Conservation (phyloP, 192 early-diverging fungal genomes). For the Phycomyces blakesleeanus region DNA sequence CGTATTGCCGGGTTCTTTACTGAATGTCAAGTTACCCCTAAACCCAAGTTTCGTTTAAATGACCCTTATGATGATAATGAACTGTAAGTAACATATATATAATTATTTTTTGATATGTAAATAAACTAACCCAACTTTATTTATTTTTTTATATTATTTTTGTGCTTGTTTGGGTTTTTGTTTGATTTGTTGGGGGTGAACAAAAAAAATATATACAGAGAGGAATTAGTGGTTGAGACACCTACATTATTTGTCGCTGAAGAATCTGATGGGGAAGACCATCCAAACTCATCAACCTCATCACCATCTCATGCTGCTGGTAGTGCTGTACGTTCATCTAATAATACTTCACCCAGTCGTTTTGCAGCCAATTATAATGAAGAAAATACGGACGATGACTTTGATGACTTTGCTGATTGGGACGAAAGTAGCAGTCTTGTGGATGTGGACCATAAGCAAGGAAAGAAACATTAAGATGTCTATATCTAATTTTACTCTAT, state of each 20-base stretch:
- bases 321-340: background rate
- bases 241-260: slow-evolving; percentile 24
- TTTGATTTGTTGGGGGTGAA: too few relatives aligned
- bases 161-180: too few relatives aligned
- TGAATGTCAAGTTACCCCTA: background rate
- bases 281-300: background rate
- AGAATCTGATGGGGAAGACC: slow-evolving; percentile 15
- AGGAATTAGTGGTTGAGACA: slow-evolving; percentile 45
- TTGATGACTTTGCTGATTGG: slow-evolving; percentile 19
- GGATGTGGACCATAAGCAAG: background rate
- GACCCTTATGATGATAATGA: slow-evolving; percentile 26
- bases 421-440: background rate
- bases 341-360: too few relatives aligned
- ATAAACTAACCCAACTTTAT: too few relatives aligned
- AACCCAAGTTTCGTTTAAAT: slow-evolving; percentile 11
- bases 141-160: too few relatives aligned
- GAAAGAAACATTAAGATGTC: background rate
- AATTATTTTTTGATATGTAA: too few relatives aligned
- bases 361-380: too few relatives aligned
- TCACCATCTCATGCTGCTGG: background rate
- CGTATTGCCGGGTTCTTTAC: slow-evolving; percentile 2
- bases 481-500: too few relatives aligned
- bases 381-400: slow-evolving; percentile 3
- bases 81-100: slow-evolving; percentile 14
- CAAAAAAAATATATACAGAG: slow-evolving; percentile 22